Conservation (phyloP, 495 filamentous ascomycete genomes). For the Penicillium macrosclerotiorum region DNA sequence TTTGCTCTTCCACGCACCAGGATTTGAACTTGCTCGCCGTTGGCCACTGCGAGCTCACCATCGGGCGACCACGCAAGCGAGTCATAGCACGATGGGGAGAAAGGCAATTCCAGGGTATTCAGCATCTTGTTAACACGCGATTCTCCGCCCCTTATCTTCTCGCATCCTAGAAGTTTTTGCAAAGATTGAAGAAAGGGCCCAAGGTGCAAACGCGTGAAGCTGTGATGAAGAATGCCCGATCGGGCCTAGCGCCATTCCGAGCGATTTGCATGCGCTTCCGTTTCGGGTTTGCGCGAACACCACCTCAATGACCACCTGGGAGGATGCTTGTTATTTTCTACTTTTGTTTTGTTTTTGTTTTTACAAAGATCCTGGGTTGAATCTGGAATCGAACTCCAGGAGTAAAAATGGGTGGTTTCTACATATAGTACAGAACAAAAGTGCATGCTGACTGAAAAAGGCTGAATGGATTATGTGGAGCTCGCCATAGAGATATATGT, state of each 20-base stretch:
- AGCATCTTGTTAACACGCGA: slow-evolving; percentile 23
- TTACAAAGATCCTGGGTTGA: no score
- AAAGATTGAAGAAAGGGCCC: neutral
- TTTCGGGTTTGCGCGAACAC: no score
- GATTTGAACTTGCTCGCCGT: slow-evolving; percentile 57
- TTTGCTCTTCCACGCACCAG: slow-evolving; percentile 33
- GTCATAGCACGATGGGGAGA: slow-evolving; percentile 44
- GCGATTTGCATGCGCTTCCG: no score
- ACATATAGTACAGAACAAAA: no score
- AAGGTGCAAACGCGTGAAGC: slow-evolving; percentile 1
- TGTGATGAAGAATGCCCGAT: slow-evolving; percentile 7
- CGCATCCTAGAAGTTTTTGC: neutral
- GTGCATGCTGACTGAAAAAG: neutral
- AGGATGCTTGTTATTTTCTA: no score
- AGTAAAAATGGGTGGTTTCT: no score
- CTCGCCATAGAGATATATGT: slow-evolving; percentile 9
- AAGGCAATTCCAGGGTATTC: slow-evolving; percentile 30
- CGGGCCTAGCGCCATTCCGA: slow-evolving; percentile 22
- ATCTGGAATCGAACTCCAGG: no score
- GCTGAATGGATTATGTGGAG: neutral
- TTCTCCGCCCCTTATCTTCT: neutral
- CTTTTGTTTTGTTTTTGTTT: neutral
- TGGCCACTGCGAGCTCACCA: slow-evolving; percentile 59
- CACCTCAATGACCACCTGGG: no score
- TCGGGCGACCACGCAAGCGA: slow-evolving; percentile 62